These are phyloP conservation scores for Alternaria arbusti DNA, from an alignment of 2,329 filamentous ascomycete species.

Conservation along the genomic window DNA sequence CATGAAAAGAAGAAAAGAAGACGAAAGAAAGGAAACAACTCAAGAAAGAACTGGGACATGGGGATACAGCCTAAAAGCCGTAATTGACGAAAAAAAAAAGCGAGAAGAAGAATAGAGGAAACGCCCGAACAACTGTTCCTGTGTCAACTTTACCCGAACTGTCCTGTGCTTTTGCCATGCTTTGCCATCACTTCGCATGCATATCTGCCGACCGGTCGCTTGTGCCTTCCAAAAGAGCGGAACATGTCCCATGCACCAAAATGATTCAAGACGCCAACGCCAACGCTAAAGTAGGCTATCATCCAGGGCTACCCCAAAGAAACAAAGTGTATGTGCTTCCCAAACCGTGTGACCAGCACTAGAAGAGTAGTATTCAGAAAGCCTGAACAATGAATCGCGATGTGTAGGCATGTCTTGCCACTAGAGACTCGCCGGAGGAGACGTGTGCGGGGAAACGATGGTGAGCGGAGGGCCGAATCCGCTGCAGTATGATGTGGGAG, in stretches of 20 bases:
- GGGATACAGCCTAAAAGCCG: background rate
- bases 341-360: slow-evolving; percentile 22
- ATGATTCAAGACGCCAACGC: slow-evolving; percentile 13
- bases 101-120: background rate
- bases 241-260: background rate
- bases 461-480: background rate
- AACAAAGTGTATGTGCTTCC: slow-evolving; percentile 14
- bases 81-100: background rate
- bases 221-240: background rate
- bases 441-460: background rate
- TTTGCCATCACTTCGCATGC: background rate
- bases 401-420: background rate
- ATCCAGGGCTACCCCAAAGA: slow-evolving; percentile 1
- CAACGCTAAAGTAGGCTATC: slow-evolving; percentile 22
- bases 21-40: background rate
- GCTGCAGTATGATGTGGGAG: background rate
- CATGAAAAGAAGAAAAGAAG: background rate
- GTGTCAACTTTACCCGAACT: background rate
- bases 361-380: background rate
- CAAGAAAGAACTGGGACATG: background rate
- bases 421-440: background rate
- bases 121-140: background rate
- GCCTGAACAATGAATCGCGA: background rate
- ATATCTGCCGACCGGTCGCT: background rate
- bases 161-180: background rate